Evolutionary conservation across 2,329 filamentous ascomycete species (phyloP).

Genomic region (Ophiosphaerella narmari): DNA sequence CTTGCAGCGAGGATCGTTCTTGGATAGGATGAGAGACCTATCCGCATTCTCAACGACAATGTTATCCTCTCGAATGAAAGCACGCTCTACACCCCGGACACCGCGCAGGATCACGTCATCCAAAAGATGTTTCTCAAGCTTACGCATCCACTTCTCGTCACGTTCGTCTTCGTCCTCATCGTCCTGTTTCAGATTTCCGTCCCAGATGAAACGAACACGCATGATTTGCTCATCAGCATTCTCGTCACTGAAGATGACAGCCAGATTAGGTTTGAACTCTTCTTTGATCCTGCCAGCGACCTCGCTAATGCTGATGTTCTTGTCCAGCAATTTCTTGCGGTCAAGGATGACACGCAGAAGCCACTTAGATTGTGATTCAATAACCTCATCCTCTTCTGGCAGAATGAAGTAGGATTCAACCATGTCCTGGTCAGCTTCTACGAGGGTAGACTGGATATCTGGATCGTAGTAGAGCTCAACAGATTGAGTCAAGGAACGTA

Average conservation of each 20-base stretch:
- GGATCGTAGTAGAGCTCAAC: conserved; percentile 99
- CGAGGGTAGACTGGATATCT: conserved; percentile 81
- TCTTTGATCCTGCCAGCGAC: conserved; percentile 89
- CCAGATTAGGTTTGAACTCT: conserved; percentile 74
- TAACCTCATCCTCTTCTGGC: conserved; percentile 71
- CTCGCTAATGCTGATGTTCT: conserved; percentile 87
- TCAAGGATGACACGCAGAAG: conserved; percentile 90
- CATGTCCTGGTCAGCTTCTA: conserved; percentile 88
- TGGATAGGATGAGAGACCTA: conserved; percentile 74
- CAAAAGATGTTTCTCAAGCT: conserved; percentile 83
- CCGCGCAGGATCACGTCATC: conserved; percentile 90
- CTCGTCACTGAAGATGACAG: conserved; percentile 96
- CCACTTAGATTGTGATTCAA: conserved; percentile 82
- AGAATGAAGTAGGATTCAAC: conserved; percentile 97
- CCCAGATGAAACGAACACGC: conserved; percentile 80
- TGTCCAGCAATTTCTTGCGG: conserved; percentile 93
- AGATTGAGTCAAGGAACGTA: conserved; percentile 86
- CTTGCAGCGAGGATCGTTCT: conserved; percentile 74
- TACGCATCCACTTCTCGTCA: conserved; percentile 79
- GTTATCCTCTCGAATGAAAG: conserved; percentile 74
- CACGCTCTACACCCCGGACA: conserved; percentile 84
- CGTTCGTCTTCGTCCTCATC: conserved; percentile 80
- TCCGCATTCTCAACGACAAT: conserved; percentile 65
- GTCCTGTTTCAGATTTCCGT: conserved; percentile 61
- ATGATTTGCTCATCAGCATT: conserved; percentile 96